Percentiles rank a stretch among this genome's conserved stretches.
Conservation (phyloP, 805 yeast genomes). For the Saccharomycopsis fodiens region DNA sequence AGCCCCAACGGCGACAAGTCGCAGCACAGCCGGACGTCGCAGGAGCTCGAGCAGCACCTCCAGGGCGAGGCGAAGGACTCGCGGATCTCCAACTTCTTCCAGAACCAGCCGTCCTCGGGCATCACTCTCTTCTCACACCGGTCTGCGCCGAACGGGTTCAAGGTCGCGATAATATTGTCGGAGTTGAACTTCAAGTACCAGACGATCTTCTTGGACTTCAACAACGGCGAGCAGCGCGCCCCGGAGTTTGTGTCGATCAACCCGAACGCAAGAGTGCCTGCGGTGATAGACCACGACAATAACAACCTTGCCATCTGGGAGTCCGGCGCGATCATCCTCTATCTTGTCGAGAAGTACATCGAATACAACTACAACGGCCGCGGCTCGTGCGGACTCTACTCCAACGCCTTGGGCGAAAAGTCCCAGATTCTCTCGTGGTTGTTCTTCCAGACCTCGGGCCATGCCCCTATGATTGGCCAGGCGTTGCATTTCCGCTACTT, state of each 20-base stretch:
- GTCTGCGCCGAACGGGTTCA: conserved; percentile 93
- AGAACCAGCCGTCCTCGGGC: conserved; percentile 72
- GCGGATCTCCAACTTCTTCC: conserved; percentile 64
- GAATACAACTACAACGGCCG: conserved; percentile 50
- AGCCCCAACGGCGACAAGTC: conserved; percentile 21
- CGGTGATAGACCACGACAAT: conserved; percentile 79
- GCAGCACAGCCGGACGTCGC: conserved; percentile 20
- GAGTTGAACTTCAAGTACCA: conserved; percentile 75
- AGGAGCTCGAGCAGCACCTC: conserved; percentile 29
- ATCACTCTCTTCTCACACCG: conserved; percentile 77
- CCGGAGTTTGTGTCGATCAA: conserved; percentile 91
- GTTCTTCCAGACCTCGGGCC: conserved; percentile 93
- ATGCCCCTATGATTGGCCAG: conserved; percentile 98
- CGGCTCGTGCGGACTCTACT: conserved; percentile 63
- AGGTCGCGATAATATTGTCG: conserved; percentile 82
- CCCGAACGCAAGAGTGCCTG: conserved; percentile 95
- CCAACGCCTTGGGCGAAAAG: conserved; percentile 70
- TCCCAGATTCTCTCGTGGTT: conserved; percentile 83
- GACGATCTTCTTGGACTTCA: conserved; percentile 80
- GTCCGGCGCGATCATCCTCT: conserved; percentile 84
- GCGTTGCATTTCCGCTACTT: conserved; percentile 90
- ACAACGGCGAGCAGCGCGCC: conserved; percentile 83
- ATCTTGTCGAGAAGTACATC: conserved; percentile 62
- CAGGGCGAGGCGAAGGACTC: conserved; percentile 37
- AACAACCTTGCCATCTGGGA: conserved; percentile 88